These are phyloP conservation scores for Rhodotorula sp. DNA, from an alignment of 1,284 basidiomycete genomes.

Conservation along the genomic window DNA sequence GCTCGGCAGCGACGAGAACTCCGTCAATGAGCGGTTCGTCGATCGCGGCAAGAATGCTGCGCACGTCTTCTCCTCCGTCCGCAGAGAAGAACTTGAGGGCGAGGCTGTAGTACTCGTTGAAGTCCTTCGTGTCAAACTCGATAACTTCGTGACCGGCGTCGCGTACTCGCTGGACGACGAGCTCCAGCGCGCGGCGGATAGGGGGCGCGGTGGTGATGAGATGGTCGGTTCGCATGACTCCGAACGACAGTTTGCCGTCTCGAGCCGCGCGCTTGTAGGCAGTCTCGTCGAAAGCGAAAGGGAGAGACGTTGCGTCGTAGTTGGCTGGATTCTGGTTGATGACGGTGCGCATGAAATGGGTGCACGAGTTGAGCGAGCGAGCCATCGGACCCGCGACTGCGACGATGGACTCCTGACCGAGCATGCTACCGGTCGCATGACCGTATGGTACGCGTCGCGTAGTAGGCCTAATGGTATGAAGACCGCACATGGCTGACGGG, in stretches of 20 bases:
- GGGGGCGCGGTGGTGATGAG: slow-evolving; percentile 49
- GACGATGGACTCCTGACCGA: slow-evolving; percentile 43
- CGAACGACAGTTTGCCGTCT: slow-evolving; percentile 42
- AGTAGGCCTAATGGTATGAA: slow-evolving; percentile 19
- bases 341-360: slow-evolving; percentile 46
- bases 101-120: slow-evolving; percentile 42
- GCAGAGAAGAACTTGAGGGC: slow-evolving; percentile 38
- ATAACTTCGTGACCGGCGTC: slow-evolving; percentile 16
- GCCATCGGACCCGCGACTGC: slow-evolving; percentile 48
- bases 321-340: slow-evolving; percentile 47
- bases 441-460: slow-evolving; percentile 17
- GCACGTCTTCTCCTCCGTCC: slow-evolving; percentile 37
- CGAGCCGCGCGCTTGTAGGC: slow-evolving; percentile 34
- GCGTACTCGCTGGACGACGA: slow-evolving; percentile 42
- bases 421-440: slow-evolving; percentile 9
- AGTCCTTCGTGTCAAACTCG: slow-evolving; percentile 37
- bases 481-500: slow-evolving; percentile 17
- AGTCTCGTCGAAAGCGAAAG: neutral
- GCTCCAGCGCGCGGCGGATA: slow-evolving; percentile 48
- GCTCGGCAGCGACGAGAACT: slow-evolving; percentile 3
- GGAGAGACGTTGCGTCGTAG: slow-evolving; percentile 44
- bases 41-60: slow-evolving; percentile 31
- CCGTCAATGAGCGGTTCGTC: slow-evolving; percentile 41
- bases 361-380: slow-evolving; percentile 46
- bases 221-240: slow-evolving; percentile 51